Evolutionary conservation across 768 basidiomycete genomes (phyloP).

Genomic region (Psilocybe azurescens): DNA sequence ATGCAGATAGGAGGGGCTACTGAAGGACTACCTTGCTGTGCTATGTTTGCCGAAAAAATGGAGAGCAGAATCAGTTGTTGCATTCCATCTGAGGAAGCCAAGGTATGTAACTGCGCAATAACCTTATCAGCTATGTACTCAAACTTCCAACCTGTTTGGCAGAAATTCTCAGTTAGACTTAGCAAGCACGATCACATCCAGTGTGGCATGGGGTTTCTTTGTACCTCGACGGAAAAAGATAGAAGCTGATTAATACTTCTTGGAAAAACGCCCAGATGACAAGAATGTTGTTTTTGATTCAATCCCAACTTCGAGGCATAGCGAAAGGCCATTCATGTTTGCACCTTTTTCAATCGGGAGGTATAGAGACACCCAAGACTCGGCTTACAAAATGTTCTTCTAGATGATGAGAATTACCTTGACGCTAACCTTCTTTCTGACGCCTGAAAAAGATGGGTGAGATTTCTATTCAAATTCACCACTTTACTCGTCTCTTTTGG

Average conservation of each 20-base stretch:
- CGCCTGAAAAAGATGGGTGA: neutral
- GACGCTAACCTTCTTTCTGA: neutral
- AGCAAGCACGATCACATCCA: neutral
- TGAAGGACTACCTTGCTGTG: neutral
- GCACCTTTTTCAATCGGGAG: neutral
- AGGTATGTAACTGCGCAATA: neutral
- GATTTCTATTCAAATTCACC: neutral
- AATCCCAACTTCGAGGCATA: neutral
- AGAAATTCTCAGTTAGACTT: neutral
- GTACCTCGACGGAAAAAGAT: neutral
- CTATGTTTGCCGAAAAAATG: neutral
- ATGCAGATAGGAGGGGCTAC: neutral
- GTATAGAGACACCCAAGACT: too few species aligned
- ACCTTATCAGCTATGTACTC: neutral
- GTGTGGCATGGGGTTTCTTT: neutral
- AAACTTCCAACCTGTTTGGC: neutral
- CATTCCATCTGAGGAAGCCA: neutral
- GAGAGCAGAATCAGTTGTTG: neutral
- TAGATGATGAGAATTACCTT: neutral
- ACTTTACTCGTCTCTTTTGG: neutral
- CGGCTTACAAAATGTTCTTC: neutral
- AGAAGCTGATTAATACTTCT: neutral
- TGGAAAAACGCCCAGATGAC: neutral
- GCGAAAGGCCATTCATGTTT: neutral
- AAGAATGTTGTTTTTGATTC: neutral